Conservation (phyloP, 148 eudicot genomes). For the Rhododendron vialii region DNA sequence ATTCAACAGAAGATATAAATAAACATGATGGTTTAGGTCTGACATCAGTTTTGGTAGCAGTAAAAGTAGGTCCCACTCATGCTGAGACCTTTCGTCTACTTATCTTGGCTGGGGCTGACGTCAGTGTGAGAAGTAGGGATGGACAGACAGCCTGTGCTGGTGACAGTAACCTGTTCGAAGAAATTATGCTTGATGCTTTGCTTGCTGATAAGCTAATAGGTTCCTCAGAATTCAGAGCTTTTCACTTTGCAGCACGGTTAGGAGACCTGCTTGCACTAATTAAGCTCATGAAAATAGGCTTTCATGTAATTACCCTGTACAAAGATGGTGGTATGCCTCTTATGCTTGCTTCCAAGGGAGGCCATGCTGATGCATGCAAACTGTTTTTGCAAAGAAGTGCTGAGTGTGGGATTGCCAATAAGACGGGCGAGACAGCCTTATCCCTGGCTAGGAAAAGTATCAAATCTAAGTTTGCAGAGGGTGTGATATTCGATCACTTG, state of each 20-base stretch:
- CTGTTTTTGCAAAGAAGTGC: neutral
- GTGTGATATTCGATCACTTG: neutral
- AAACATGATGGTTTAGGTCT: neutral
- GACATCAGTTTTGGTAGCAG: neutral
- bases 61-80: neutral
- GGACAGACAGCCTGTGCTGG: neutral
- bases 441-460: neutral
- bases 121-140: neutral
- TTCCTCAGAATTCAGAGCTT: neutral
- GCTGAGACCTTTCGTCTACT: neutral
- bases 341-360: neutral
- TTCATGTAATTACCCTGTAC: neutral
- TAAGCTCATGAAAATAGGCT: neutral
- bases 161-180: neutral
- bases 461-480: neutral
- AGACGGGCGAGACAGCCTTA: neutral
- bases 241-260: neutral
- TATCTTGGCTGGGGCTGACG: neutral
- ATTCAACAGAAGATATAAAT: neutral
- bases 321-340: neutral
- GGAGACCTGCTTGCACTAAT: neutral
- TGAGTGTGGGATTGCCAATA: neutral
- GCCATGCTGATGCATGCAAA: neutral
- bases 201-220: neutral
- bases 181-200: constrained; percentile 1